Base-by-base conservation (phyloP, 257 asterid genomes). In the Parsonsia alboflavescens region DNA sequence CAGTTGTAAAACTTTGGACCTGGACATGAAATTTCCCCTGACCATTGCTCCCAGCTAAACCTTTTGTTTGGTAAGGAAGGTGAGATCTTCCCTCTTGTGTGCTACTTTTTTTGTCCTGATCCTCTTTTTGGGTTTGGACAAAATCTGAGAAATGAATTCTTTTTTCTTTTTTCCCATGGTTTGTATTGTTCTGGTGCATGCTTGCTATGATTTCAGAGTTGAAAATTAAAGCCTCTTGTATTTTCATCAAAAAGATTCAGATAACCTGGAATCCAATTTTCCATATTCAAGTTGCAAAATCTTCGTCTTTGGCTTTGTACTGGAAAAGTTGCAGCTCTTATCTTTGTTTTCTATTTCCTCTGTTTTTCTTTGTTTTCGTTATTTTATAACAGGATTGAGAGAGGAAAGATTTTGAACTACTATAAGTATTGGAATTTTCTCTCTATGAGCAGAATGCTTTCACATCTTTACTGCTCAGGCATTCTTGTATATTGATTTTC, bases 11-110 rank as follows among this genome's bases (percentile, higher is more conserved):
- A 33, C 39, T 33, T 3, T 33, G 3, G 39, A 33, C 39, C 39
- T 1, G 39, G 39, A 3, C 1, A 33, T 33, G 39, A 33, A 33
- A 1, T 33, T 33, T 33, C 39, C 39, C 39, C 39, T 33, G 39
- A 33, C 39, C 3, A 1, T 33, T 33, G 39, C 39, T 33, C 39
- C 39, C 39, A 33, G 39, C 39, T 33, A 33, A 33, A 33, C 39
- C 1, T 1, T 33, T 33, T 33, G 39, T 33, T 33, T 33, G 39
- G 39, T 33, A 33, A 33, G 39, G 39, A 73, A 76, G 87, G 87
- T 83, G 68, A 70, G 49, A 69, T 69, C 12, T 41, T 30, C 24
- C 12, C 28, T 10, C 73, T 79, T 73, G 49, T 39, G 26, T 28
- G 53, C 33, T n/a, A 19, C 21, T 73, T 33, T 68, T 22, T 52